These are phyloP conservation scores for Colletotrichum phormii DNA, from an alignment of 2,329 filamentous ascomycete genomes.

Conservation along the genomic window DNA sequence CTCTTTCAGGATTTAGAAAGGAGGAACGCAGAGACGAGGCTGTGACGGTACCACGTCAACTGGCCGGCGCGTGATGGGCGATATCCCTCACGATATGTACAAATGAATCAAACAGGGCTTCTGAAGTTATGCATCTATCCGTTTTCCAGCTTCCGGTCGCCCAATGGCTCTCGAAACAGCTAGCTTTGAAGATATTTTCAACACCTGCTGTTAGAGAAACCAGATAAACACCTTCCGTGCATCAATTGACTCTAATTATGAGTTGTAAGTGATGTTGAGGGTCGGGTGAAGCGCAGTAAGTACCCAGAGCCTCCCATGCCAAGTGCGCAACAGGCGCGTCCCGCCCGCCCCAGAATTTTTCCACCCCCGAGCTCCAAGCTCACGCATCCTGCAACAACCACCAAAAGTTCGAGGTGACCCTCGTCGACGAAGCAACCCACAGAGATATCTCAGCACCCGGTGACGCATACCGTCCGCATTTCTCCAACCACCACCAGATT, in stretches of 20 bases:
- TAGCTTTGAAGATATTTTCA: fast-evolving
- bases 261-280: background rate
- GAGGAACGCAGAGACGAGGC: slow-evolving; percentile 14
- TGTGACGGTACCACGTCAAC: slow-evolving; percentile 23
- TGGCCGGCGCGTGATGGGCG: slow-evolving; percentile 28
- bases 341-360: slow-evolving; percentile 40
- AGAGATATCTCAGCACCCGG: background rate
- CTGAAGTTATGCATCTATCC: slow-evolving; percentile 31
- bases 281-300: background rate
- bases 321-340: slow-evolving; percentile 31
- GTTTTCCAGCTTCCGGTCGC: background rate
- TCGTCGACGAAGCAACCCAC: background rate
- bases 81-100: slow-evolving; percentile 35
- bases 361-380: slow-evolving; percentile 23
- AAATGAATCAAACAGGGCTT: slow-evolving; percentile 35
- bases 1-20: slow-evolving; percentile 9
- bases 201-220: background rate
- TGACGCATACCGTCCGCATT: background rate
- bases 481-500: background rate
- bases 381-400: slow-evolving; percentile 32
- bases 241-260: background rate
- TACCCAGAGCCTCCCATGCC: background rate
- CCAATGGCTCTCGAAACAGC: background rate
- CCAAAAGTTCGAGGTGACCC: background rate
- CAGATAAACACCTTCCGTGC: background rate